Conservation (phyloP, 352 stramenopile species). For the Pythium vanterpoolii region DNA sequence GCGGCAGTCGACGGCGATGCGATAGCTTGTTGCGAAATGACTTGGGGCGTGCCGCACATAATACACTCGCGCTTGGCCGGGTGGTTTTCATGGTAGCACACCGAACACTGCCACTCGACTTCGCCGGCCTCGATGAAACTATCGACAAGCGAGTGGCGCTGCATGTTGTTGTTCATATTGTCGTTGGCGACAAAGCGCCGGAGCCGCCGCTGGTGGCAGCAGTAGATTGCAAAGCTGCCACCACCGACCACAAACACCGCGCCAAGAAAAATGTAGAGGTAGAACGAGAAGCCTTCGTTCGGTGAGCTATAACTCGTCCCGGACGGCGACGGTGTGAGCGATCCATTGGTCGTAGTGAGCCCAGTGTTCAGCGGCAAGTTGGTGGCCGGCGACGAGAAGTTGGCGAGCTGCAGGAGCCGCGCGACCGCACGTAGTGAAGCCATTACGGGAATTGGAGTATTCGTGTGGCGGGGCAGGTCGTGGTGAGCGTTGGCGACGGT, state of each 20-base stretch:
- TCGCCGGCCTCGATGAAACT: conserved; percentile 68
- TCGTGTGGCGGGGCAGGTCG: not conserved
- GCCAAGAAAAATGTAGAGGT: conserved; percentile 75
- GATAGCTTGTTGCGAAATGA: conserved; percentile 62
- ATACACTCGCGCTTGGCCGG: conserved; percentile 77
- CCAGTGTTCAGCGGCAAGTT: not conserved
- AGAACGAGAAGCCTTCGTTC: conserved; percentile 36
- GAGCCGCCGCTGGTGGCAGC: conserved; percentile 57
- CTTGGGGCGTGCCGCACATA: conserved; percentile 79
- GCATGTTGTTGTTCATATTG: conserved; percentile 87
- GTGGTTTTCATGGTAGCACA: conserved; percentile 86
- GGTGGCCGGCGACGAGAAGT: conserved; percentile 3
- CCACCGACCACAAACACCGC: conserved; percentile 45
- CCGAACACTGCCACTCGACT: conserved; percentile 76
- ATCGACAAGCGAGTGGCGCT: conserved; percentile 78
- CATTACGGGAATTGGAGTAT: not conserved
- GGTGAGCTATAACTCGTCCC: not conserved
- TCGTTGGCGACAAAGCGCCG: conserved; percentile 55
- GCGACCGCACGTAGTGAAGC: conserved; percentile 9
- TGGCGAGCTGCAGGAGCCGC: conserved; percentile 11
- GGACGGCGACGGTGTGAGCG: conserved; percentile 2
- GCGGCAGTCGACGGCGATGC: conserved; percentile 27
- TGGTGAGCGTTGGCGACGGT: not conserved
- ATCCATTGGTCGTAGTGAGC: not conserved
- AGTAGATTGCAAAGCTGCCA: conserved; percentile 54